Conservation (phyloP, 805 yeast genomes). For the Metschnikowia gruessii region DNA sequence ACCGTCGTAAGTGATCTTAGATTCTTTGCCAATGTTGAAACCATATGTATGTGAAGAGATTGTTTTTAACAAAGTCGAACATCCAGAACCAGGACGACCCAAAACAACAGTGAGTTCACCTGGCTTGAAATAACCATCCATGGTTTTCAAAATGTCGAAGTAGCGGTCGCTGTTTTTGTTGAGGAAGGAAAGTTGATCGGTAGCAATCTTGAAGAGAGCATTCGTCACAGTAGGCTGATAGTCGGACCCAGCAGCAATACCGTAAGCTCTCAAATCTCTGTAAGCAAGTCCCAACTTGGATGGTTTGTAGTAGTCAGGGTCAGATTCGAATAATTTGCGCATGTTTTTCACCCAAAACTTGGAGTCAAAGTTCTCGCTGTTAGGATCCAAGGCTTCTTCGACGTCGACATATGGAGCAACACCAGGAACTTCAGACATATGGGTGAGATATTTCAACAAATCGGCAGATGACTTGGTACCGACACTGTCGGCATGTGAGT, state of each 20-base stretch:
- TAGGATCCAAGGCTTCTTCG: slow-evolving; percentile 48
- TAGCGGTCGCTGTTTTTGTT: slow-evolving; percentile 15
- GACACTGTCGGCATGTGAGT: slow-evolving; percentile 19
- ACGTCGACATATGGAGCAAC: slow-evolving; percentile 18
- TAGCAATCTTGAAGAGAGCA: slow-evolving; percentile 16
- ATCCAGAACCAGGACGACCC: slow-evolving; percentile 84
- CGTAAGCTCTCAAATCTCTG: slow-evolving; percentile 56
- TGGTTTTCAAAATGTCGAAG: slow-evolving; percentile 57
- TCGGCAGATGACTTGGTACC: slow-evolving; percentile 23
- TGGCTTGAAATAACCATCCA: slow-evolving; percentile 61
- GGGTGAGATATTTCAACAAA: slow-evolving; percentile 40
- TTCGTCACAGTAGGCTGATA: slow-evolving; percentile 60
- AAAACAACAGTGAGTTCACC: slow-evolving; percentile 69
- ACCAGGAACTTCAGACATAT: slow-evolving; percentile 37
- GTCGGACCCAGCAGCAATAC: slow-evolving; percentile 66
- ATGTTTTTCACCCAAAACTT: slow-evolving; percentile 67
- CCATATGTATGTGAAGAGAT: slow-evolving; percentile 66
- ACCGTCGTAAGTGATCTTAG: slow-evolving; percentile 53
- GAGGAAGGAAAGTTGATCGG: slow-evolving; percentile 22
- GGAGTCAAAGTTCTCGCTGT: slow-evolving; percentile 54
- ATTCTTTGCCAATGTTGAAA: slow-evolving; percentile 45
- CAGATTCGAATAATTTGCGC: slow-evolving; percentile 49
- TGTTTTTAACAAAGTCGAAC: slow-evolving; percentile 63
- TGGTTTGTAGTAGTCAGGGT: slow-evolving; percentile 63
- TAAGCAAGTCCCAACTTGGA: slow-evolving; percentile 58